A percentile compares a stretch with the other conserved stretches of the same genome.
These are phyloP conservation scores for Agastache rugosa DNA, from an alignment of 257 asterid species.

Conservation along the genomic window DNA sequence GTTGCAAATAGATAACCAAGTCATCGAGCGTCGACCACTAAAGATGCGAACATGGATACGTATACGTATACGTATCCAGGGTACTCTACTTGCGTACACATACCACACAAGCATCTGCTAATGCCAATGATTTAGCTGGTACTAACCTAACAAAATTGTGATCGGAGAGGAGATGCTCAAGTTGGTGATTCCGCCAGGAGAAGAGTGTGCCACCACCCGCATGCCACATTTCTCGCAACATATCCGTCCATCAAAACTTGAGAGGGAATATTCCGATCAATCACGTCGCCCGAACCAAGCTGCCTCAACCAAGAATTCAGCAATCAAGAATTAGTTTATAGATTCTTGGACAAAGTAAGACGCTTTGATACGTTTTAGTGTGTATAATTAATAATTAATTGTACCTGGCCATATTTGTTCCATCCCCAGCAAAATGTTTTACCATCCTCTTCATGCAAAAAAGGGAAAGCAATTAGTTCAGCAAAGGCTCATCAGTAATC, in stretches of 20 bases:
- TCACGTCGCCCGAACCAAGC: constrained; percentile 95
- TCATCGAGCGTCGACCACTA: constrained; percentile 28
- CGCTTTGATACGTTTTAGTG: constrained; percentile 13
- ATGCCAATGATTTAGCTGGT: constrained; percentile 24
- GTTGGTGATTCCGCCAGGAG: constrained; percentile 68
- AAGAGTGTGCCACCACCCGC: constrained; percentile 99
- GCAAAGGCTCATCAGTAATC: not conserved
- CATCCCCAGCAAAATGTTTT: constrained; percentile 97
- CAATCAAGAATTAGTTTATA: not conserved
- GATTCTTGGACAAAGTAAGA: not conserved
- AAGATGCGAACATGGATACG: constrained; percentile 36
- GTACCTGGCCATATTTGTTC: constrained; percentile 99
- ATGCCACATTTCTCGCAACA: constrained; percentile 64
- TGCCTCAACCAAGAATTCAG: constrained; percentile 37
- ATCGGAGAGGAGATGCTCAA: constrained; percentile 39
- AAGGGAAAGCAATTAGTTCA: constrained; percentile 26
- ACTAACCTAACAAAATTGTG: constrained; percentile 80
- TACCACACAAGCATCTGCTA: constrained; percentile 20
- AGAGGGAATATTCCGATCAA: constrained; percentile 80
- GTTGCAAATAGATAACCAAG: constrained; percentile 37
- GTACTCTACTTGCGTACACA: constrained; percentile 40
- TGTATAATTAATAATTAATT: too few relatives aligned
- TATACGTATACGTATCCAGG: constrained; percentile 8
- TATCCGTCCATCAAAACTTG: constrained; percentile 65
- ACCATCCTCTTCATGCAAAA: constrained; percentile 63